Evolutionary conservation across 2,329 filamentous ascomycete genomes (phyloP).

Genomic region (Pseudopithomyces chartarum): DNA sequence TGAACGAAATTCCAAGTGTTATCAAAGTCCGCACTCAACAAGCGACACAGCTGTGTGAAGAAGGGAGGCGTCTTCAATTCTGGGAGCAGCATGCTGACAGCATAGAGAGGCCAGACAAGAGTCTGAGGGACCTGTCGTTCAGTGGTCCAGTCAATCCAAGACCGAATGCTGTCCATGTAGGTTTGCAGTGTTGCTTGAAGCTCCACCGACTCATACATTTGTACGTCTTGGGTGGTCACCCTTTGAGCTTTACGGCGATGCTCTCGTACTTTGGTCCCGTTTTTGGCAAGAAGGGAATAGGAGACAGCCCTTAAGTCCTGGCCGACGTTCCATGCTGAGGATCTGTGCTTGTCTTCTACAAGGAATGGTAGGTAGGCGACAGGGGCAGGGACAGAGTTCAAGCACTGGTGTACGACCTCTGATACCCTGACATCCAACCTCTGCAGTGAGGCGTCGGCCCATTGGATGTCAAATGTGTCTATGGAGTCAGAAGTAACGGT

Average conservation of each 20-base stretch:
- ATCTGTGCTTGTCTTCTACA: constrained; percentile 52
- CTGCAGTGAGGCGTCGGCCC: constrained; percentile 18
- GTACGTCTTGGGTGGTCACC: constrained; percentile 25
- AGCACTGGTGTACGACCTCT: constrained; percentile 34
- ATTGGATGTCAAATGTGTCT: constrained; percentile 3
- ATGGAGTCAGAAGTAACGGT: constrained; percentile 8
- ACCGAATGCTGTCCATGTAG: constrained; percentile 19
- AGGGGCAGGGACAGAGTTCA: constrained; percentile 20
- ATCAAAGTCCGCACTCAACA: constrained; percentile 37
- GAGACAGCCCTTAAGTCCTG: constrained; percentile 42
- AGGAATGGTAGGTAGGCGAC: constrained; percentile 69
- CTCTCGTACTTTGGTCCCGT: constrained; percentile 36
- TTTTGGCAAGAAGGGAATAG: constrained; percentile 43
- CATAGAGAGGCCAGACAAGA: constrained; percentile 33
- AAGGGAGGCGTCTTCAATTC: constrained; percentile 28
- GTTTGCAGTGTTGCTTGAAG: constrained; percentile 5
- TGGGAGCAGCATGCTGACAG: constrained; percentile 24
- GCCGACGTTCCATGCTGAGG: constrained; percentile 50
- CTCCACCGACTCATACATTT: constrained; percentile 12
- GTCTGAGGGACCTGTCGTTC: constrained; percentile 11
- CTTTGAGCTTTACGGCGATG: constrained; percentile 45
- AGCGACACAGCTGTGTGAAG: constrained; percentile 17
- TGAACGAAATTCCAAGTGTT: constrained; percentile 47
- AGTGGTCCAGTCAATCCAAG: constrained; percentile 22
- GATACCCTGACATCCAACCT: constrained; percentile 40